Conservation (phyloP, 805 yeast genomes). For the Nakazawaea holstii region DNA sequence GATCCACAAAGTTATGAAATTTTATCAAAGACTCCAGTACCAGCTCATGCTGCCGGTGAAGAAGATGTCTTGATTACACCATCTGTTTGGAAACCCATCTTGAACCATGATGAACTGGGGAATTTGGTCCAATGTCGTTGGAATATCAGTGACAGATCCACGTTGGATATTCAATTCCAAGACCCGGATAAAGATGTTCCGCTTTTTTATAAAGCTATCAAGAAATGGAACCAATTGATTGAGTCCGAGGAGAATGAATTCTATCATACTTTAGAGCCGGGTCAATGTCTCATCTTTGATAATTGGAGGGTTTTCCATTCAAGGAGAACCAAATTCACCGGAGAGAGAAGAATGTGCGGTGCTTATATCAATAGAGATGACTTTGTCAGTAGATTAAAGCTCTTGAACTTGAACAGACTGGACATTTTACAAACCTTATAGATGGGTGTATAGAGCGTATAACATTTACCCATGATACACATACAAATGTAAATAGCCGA, state of each 20-base stretch:
- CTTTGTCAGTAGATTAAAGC: slow-evolving; percentile 41
- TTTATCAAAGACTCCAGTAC: slow-evolving; percentile 43
- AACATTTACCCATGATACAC: too few relatives aligned
- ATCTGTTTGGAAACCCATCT: slow-evolving; percentile 48
- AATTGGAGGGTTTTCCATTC: slow-evolving; percentile 73
- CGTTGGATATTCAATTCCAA: slow-evolving; percentile 44
- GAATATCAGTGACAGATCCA: slow-evolving; percentile 67
- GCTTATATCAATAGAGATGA: slow-evolving; percentile 69
- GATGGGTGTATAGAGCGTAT: neutral
- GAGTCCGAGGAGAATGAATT: slow-evolving; percentile 44
- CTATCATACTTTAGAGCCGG: slow-evolving; percentile 54
- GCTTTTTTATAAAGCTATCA: slow-evolving; percentile 50
- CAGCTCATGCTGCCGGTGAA: slow-evolving; percentile 77
- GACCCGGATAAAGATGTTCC: slow-evolving; percentile 38
- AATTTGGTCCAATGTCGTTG: slow-evolving; percentile 59
- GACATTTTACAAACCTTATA: slow-evolving; percentile 32
- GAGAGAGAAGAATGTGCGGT: slow-evolving; percentile 67
- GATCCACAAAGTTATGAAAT: slow-evolving; percentile 48
- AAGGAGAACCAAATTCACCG: slow-evolving; percentile 60
- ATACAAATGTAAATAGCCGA: too few relatives aligned
- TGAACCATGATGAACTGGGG: slow-evolving; percentile 45
- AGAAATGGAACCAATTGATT: slow-evolving; percentile 51
- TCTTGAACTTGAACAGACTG: slow-evolving; percentile 43
- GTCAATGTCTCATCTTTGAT: slow-evolving; percentile 62
- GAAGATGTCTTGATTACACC: slow-evolving; percentile 57